phyloP scores from a whole-genome alignment of 176 grass and related monocot species.

The Musa schizocarpa region DNA sequence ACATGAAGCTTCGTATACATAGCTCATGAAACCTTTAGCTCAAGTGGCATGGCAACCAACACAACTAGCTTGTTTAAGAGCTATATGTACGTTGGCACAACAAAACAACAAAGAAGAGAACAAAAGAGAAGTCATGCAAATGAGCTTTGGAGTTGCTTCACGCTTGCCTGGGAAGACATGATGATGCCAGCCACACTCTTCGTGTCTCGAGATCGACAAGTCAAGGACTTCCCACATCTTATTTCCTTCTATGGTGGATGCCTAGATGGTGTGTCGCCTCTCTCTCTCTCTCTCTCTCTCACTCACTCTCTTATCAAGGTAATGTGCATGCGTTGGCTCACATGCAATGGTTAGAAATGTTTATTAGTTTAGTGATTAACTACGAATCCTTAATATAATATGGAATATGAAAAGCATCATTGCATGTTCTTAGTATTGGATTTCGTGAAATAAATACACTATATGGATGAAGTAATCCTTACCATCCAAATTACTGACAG shows the following conservation, averaged over 20 bases:
- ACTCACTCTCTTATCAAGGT: too few species aligned
- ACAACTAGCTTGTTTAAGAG: too few species aligned
- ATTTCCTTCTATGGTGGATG: too few species aligned
- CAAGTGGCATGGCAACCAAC: too few species aligned
- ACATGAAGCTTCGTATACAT: too few species aligned
- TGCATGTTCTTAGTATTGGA: slow-evolving; percentile 22
- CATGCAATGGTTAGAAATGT: background rate
- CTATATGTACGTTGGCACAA: too few species aligned
- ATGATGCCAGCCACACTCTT: slow-evolving; percentile 6
- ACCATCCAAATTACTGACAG: too few species aligned
- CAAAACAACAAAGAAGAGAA: slow-evolving; percentile 35
- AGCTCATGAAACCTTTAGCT: too few species aligned
- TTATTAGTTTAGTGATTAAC: slow-evolving; percentile 9
- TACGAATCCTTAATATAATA: background rate
- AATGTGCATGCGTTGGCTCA: background rate
- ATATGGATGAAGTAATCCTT: background rate
- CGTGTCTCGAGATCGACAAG: too few species aligned
- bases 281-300: too few species aligned
- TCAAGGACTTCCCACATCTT: too few species aligned
- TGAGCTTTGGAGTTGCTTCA: slow-evolving; percentile 44
- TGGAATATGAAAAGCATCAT: background rate
- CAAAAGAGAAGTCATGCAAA: slow-evolving; percentile 67
- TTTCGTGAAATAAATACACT: slow-evolving; percentile 14
- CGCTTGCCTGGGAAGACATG: slow-evolving; percentile 30
- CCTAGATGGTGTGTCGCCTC: too few species aligned